These are phyloP conservation scores for Ustilago hordei DNA, from an alignment of 1,284 basidiomycete genomes.

Conservation along the genomic window DNA sequence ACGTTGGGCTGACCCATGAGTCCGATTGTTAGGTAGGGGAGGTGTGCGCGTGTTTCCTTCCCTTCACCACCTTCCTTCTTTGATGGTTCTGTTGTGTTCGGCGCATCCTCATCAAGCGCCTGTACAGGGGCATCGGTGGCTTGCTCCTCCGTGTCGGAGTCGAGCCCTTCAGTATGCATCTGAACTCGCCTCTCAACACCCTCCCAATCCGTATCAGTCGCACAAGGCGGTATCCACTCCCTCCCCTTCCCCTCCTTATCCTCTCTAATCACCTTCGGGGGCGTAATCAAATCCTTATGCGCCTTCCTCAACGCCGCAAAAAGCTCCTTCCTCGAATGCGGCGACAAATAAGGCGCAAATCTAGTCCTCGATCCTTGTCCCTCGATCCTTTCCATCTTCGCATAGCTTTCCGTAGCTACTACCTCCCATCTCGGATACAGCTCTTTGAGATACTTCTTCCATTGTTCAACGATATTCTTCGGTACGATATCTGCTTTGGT, in stretches of 20 bases:
- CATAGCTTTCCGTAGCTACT: constrained; percentile 56
- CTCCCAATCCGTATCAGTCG: constrained; percentile 53
- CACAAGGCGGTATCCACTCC: constrained; percentile 75
- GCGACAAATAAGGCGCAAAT: constrained; percentile 48
- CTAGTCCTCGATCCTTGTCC: constrained; percentile 53
- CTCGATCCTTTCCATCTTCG: constrained; percentile 43
- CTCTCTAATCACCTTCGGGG: constrained; percentile 75
- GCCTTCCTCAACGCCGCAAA: constrained; percentile 78
- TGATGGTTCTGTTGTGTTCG: background rate
- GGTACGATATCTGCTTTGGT: constrained; percentile 60
- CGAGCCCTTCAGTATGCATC: constrained; percentile 35
- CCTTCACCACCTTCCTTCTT: background rate
- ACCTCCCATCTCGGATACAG: constrained; percentile 51
- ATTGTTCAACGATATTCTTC: constrained; percentile 37
- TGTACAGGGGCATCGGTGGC: background rate
- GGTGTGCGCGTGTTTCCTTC: constrained; percentile 27
- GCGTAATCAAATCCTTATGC: constrained; percentile 78
- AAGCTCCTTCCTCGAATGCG: constrained; percentile 68
- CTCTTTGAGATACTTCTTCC: constrained; percentile 44
- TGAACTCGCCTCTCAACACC: constrained; percentile 45
- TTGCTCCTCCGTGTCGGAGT: background rate
- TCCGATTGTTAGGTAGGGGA: constrained; percentile 53
- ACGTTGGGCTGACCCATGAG: constrained; percentile 83
- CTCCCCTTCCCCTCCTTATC: constrained; percentile 74
- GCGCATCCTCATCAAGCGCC: background rate